A percentile compares a stretch with the other conserved stretches of the same genome.
phyloP scores from a whole-genome alignment of 306 rosid species.

The Rosa rugosa region DNA sequence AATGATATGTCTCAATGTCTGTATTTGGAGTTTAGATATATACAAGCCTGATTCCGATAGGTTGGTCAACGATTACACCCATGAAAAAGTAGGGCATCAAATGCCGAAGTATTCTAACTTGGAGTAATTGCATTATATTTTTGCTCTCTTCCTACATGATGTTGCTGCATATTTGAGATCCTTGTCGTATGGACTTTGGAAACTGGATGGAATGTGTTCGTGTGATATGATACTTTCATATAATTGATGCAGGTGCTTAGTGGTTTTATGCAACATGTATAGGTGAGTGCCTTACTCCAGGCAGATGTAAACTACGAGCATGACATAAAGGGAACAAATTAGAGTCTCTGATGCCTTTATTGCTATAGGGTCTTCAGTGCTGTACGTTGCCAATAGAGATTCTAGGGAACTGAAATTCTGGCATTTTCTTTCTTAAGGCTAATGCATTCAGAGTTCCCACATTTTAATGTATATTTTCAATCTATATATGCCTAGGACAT shows the following conservation, averaged over 20 bases:
- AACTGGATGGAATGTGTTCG: neutral
- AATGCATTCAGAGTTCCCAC: neutral
- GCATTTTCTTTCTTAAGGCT: neutral
- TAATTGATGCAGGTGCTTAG: neutral
- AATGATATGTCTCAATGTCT: no score
- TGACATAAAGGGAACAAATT: neutral
- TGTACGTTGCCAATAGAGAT: constrained; percentile 1
- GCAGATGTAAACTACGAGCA: neutral
- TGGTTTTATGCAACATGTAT: neutral
- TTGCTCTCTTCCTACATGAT: neutral
- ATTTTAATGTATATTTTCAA: neutral
- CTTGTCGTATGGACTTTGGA: neutral
- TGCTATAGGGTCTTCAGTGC: constrained; percentile 3
- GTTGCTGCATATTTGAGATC: neutral
- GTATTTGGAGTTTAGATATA: neutral
- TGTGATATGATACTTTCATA: neutral
- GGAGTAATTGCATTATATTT: neutral
- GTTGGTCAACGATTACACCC: neutral
- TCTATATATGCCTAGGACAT: neutral
- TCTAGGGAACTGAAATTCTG: neutral
- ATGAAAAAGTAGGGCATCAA: neutral
- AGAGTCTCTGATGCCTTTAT: constrained; percentile 6
- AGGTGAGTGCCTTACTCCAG: neutral
- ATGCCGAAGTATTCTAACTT: neutral
- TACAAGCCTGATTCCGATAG: neutral